Evolutionary conservation across 208 protist genomes (phyloP).

Genomic region (Zelonia costaricensis): DNA sequence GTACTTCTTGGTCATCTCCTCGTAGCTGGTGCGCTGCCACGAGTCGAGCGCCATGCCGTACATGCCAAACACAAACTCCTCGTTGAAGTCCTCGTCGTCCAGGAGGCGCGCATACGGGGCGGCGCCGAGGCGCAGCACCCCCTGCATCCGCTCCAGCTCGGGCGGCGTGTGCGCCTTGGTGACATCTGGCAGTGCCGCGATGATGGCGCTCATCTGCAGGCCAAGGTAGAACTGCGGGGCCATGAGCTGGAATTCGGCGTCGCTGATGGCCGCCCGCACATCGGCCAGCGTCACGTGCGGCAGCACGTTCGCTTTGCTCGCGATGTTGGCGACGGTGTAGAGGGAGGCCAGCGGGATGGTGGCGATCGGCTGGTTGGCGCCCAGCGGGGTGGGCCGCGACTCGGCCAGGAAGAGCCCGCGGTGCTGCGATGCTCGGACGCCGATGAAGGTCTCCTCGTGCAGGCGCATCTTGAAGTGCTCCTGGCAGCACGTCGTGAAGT

Average conservation of each 20-base stretch:
- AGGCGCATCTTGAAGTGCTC: constrained; percentile 65
- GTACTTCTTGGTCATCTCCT: constrained; percentile 83
- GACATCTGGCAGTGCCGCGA: constrained; percentile 63
- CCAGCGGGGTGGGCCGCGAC: constrained; percentile 25
- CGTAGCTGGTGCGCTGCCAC: constrained; percentile 85
- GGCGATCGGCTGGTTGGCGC: constrained; percentile 77
- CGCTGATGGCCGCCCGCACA: constrained; percentile 62
- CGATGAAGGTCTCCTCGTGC: constrained; percentile 81
- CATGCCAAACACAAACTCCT: constrained; percentile 89
- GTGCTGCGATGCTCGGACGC: constrained; percentile 79
- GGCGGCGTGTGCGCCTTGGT: constrained; percentile 34
- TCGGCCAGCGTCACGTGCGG: constrained; percentile 48
- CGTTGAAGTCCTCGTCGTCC: constrained; percentile 92
- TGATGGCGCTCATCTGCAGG: constrained; percentile 84
- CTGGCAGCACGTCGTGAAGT: constrained; percentile 72
- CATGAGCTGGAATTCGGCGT: constrained; percentile 84
- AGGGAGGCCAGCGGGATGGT: constrained; percentile 76
- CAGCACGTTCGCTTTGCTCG: constrained; percentile 65
- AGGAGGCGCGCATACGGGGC: constrained; percentile 85
- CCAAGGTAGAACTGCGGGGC: constrained; percentile 84
- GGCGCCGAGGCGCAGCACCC: constrained; percentile 48
- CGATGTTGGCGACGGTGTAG: constrained; percentile 74
- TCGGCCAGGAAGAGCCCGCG: constrained; percentile 75
- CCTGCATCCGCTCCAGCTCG: constrained; percentile 39
- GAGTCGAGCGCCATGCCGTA: constrained; percentile 90